Percentiles rank a stretch among this genome's conserved stretches.
Evolutionary conservation across 106 monocot species (phyloP).

Genomic region (Platanthera guangdongensis): DNA sequence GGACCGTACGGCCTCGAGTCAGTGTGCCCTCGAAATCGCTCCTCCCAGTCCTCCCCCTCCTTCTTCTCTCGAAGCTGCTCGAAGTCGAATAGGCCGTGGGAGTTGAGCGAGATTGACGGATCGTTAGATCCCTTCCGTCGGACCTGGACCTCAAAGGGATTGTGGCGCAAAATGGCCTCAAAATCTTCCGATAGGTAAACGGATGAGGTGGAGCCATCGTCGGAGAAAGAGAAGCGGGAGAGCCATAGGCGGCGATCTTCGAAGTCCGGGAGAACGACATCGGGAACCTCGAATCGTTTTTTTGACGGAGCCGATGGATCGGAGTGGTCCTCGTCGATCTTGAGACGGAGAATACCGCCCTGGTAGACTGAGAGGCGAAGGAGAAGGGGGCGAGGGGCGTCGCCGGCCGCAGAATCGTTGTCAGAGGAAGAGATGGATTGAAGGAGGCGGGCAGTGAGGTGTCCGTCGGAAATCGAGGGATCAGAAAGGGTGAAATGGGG

Average conservation of each 20-base stretch:
- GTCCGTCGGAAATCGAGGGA: conserved; percentile 54
- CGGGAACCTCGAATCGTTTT: conserved; percentile 78
- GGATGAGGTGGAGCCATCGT: conserved; percentile 14
- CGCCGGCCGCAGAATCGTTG: conserved; percentile 8
- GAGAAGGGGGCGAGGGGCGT: conserved; percentile 24
- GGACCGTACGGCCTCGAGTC: conserved; percentile 79
- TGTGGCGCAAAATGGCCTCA: conserved; percentile 65
- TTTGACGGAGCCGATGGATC: conserved; percentile 14
- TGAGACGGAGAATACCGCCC: conserved; percentile 63
- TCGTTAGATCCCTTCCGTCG: conserved; percentile 30
- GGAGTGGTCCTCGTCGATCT: conserved; percentile 72
- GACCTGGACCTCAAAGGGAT: conserved; percentile 76
- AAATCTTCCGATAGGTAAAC: conserved; percentile 49
- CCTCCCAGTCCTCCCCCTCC: conserved; percentile 82
- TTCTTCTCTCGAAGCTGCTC: conserved; percentile 60
- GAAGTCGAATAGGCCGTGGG: conserved; percentile 87
- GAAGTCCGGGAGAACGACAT: conserved; percentile 69
- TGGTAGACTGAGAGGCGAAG: conserved; percentile 73
- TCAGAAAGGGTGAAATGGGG: conserved; percentile 38
- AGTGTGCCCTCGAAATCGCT: conserved; percentile 74
- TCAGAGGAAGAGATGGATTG: conserved; percentile 9
- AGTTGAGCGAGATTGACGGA: conserved; percentile 71
- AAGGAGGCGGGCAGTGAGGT: conserved; percentile 44
- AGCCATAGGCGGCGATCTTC: conserved; percentile 63
- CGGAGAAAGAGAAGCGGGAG: conserved; percentile 24